phyloP scores from a whole-genome alignment of 1,139 yeast species.

The Yamadazyma diddensiae region DNA sequence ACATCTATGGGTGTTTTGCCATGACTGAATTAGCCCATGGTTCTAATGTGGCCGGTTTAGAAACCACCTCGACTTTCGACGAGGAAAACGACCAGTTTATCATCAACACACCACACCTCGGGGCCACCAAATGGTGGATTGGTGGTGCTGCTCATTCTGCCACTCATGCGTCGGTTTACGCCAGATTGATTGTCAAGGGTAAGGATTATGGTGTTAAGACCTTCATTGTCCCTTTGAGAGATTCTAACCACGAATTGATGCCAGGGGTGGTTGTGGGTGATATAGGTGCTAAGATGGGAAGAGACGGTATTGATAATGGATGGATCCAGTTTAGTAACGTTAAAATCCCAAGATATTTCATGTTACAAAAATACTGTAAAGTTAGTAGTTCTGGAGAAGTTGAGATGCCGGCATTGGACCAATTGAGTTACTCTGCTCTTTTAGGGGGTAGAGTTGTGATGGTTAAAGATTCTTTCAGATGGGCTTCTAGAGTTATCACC shows the following conservation, averaged over 20 bases:
- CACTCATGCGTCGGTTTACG: slow-evolving; percentile 78
- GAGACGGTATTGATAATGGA: slow-evolving; percentile 87
- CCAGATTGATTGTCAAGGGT: slow-evolving; percentile 76
- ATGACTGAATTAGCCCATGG: slow-evolving; percentile 97
- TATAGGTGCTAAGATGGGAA: slow-evolving; percentile 92
- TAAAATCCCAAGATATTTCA: slow-evolving; percentile 75
- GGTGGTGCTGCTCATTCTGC: slow-evolving; percentile 97
- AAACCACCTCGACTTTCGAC: slow-evolving; percentile 84
- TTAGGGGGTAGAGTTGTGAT: slow-evolving; percentile 86
- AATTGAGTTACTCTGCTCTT: slow-evolving; percentile 82
- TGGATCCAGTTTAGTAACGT: slow-evolving; percentile 90
- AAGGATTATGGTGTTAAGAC: slow-evolving; percentile 89
- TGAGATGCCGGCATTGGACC: slow-evolving; percentile 74
- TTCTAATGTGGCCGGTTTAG: slow-evolving; percentile 87
- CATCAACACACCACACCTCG: slow-evolving; percentile 82
- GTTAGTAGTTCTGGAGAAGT: slow-evolving; percentile 71
- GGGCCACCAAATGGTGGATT: slow-evolving; percentile 98
- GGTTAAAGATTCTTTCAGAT: slow-evolving; percentile 83
- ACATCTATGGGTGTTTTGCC: slow-evolving; percentile 85
- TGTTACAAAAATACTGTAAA: slow-evolving; percentile 79
- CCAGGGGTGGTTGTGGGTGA: slow-evolving; percentile 88
- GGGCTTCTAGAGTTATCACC: slow-evolving; percentile 74
- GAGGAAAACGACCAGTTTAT: slow-evolving; percentile 61
- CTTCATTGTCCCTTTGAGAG: slow-evolving; percentile 86
- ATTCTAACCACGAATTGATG: slow-evolving; percentile 61